Conservation (phyloP, 257 asterid genomes). For the Thymus quinquecostatus region DNA sequence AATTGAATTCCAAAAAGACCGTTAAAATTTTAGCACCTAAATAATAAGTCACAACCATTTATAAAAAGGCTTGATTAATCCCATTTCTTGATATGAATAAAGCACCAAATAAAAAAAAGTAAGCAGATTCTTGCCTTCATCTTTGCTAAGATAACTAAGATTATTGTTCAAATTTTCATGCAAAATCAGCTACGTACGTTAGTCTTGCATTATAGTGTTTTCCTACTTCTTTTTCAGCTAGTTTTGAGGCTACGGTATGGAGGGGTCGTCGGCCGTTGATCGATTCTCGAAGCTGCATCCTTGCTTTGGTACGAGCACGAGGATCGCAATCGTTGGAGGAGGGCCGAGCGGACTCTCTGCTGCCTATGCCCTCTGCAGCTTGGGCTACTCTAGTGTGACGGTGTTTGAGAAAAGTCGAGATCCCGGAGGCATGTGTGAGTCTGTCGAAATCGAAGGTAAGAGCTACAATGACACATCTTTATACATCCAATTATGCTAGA, state of each 20-base stretch:
- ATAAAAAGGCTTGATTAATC: no score
- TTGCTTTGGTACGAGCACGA: slow-evolving; percentile 47
- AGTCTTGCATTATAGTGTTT: neutral
- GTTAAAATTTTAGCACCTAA: no score
- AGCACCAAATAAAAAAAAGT: neutral
- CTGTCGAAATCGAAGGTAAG: slow-evolving; percentile 60
- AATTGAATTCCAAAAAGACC: no score
- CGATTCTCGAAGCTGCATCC: slow-evolving; percentile 59
- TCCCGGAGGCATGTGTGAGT: slow-evolving; percentile 80
- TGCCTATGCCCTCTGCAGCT: slow-evolving; percentile 67
- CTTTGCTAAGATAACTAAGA: neutral
- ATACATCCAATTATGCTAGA: no score
- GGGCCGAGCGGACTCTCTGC: slow-evolving; percentile 78
- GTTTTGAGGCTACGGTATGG: slow-evolving; percentile 25
- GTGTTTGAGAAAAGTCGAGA: slow-evolving; percentile 53
- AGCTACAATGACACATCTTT: neutral
- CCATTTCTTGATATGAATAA: no score
- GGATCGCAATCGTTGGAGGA: slow-evolving; percentile 67
- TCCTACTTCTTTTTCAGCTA: neutral
- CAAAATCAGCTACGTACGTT: neutral
- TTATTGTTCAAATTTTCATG: no score
- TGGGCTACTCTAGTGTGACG: slow-evolving; percentile 58
- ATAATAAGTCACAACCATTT: no score
- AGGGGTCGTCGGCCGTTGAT: slow-evolving; percentile 40
- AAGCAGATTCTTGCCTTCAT: neutral